Evolutionary conservation across 2,329 filamentous ascomycete species (phyloP).

Genomic region (Ceratocystis alfenasii): DNA sequence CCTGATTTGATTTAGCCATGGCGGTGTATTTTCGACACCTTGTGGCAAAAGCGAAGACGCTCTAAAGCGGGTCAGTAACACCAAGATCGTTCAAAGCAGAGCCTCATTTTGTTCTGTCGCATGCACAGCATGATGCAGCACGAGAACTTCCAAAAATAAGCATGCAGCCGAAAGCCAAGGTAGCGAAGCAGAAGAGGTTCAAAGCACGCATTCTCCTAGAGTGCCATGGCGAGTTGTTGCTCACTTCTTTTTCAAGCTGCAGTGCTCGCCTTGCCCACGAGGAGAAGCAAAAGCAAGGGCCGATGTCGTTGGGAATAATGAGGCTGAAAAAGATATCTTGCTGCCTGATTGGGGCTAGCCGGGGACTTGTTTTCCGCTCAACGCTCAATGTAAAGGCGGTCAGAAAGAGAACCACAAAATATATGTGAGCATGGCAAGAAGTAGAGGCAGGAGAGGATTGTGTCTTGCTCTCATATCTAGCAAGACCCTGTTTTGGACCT

Average conservation of each 20-base stretch:
- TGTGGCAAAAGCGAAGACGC: neutral
- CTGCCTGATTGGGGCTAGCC: neutral
- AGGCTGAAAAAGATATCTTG: neutral
- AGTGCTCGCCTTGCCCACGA: too few species aligned
- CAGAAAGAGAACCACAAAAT: neutral
- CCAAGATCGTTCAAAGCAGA: neutral
- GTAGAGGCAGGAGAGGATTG: neutral
- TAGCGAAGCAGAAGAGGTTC: neutral
- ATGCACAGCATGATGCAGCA: neutral
- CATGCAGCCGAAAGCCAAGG: neutral
- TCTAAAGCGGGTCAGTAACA: too few species aligned
- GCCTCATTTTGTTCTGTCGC: neutral
- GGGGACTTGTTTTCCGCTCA: neutral
- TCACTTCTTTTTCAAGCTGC: neutral
- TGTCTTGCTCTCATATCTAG: neutral
- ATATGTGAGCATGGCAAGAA: neutral
- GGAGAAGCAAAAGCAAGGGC: neutral
- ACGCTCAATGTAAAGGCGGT: neutral
- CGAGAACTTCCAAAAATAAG: constrained; percentile 1
- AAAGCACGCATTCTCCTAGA: neutral
- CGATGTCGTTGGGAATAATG: constrained; percentile 3
- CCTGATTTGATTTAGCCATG: neutral
- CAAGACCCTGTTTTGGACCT: neutral
- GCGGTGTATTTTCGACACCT: neutral
- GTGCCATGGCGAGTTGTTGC: too few species aligned